A percentile compares a stretch with the other conserved stretches of the same genome.
These are phyloP conservation scores for Solanum rostratum DNA, from an alignment of 257 asterid genomes.

Conservation along the genomic window DNA sequence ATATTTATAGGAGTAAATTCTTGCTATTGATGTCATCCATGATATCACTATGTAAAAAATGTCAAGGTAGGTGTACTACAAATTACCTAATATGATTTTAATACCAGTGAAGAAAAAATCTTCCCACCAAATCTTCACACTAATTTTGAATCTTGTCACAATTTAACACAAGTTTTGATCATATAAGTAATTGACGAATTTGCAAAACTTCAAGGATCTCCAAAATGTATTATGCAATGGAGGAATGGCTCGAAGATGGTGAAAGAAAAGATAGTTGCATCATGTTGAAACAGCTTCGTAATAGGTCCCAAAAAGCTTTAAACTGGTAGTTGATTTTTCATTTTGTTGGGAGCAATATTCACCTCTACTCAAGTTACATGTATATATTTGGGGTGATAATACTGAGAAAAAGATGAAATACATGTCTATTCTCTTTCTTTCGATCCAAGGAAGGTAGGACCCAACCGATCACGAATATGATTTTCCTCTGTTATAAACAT, in stretches of 20 bases:
- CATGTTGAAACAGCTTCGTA: neutral
- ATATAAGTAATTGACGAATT: neutral
- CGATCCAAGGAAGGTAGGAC: neutral
- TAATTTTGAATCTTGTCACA: no score
- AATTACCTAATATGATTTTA: no score
- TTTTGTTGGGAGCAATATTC: neutral
- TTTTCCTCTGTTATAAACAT: neutral
- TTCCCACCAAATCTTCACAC: no score
- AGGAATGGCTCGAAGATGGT: neutral
- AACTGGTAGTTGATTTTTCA: neutral
- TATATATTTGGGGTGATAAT: neutral
- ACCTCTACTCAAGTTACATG: neutral
- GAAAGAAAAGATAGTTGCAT: neutral
- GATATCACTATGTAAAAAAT: no score
- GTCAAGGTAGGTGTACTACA: no score
- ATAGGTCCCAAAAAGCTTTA: neutral
- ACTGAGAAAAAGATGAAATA: neutral
- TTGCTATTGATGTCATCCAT: no score
- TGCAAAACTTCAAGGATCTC: neutral
- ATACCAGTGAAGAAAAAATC: no score
- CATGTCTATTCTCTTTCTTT: neutral
- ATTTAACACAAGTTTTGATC: conserved; percentile 5
- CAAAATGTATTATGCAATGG: neutral
- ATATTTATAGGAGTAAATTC: no score
- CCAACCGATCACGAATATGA: neutral